These are phyloP conservation scores for Aureobasidium sp. DNA, from an alignment of 2,329 filamentous ascomycete species.

Conservation along the genomic window DNA sequence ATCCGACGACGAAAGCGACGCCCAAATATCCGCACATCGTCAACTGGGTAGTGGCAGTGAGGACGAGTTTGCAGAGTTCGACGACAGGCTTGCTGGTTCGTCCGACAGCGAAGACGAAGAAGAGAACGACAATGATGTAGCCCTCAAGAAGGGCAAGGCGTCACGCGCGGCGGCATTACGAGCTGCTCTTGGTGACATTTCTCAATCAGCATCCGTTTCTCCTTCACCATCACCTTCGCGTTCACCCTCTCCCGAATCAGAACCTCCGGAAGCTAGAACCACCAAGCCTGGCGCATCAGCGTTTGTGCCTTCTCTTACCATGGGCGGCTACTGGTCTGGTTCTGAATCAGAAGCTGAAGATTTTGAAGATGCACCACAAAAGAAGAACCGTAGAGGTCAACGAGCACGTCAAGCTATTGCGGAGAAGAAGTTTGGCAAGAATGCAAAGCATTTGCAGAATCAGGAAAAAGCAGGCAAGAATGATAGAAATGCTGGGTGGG, in stretches of 20 bases:
- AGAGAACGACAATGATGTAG: conserved; percentile 19
- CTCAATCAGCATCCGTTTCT: conserved; percentile 20
- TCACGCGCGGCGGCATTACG: conserved; percentile 14
- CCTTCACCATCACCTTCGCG: conserved; percentile 21
- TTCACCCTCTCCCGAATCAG: conserved; percentile 13
- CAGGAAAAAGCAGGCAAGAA: conserved; percentile 25
- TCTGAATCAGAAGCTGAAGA: conserved; percentile 63
- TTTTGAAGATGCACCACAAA: conserved; percentile 40
- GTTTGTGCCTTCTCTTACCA: conserved; percentile 66
- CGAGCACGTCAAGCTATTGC: conserved; percentile 68
- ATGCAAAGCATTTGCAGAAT: conserved; percentile 58
- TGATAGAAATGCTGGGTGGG: conserved; percentile 47
- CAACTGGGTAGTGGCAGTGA: not conserved
- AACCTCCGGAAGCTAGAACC: conserved; percentile 17
- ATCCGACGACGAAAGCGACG: not conserved
- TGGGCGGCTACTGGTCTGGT: conserved; percentile 70
- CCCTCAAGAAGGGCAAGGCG: conserved; percentile 18
- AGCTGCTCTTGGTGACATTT: conserved; percentile 7
- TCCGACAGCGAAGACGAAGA: conserved; percentile 26
- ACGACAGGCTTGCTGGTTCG: conserved; percentile 32
- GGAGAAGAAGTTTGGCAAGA: conserved; percentile 69
- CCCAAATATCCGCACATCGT: not conserved
- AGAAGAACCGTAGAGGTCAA: conserved; percentile 71
- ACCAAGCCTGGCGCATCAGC: conserved; percentile 38
- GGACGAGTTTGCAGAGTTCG: conserved; percentile 24